phyloP scores from a whole-genome alignment of 352 stramenopile genomes.

The Stephanocyclus meneghinianus region DNA sequence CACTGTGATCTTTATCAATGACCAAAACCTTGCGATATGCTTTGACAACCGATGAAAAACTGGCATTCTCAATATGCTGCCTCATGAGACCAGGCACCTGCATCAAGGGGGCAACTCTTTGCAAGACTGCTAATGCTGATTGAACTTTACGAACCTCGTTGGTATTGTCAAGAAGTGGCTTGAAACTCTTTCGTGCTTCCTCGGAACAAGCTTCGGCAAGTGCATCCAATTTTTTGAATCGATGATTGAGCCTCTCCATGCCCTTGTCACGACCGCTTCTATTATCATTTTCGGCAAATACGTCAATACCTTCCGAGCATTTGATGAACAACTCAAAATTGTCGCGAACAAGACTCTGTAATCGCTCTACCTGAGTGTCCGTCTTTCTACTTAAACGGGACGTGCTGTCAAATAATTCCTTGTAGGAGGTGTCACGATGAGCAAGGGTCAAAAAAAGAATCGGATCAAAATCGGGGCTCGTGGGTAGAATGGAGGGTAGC shows the following conservation, averaged over 20 bases:
- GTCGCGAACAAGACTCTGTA: slow-evolving; percentile 80
- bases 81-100: slow-evolving; percentile 79
- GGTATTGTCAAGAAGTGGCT: slow-evolving; percentile 82
- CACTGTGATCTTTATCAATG: slow-evolving; percentile 76
- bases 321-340: slow-evolving; percentile 83
- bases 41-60: slow-evolving; percentile 80
- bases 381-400: slow-evolving; percentile 78
- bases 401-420: slow-evolving; percentile 72
- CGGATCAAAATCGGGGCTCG: slow-evolving; percentile 74
- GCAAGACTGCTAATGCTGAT: slow-evolving; percentile 74
- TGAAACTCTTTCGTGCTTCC: slow-evolving; percentile 82
- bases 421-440: slow-evolving; percentile 70
- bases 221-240: slow-evolving; percentile 69
- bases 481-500: slow-evolving; percentile 65
- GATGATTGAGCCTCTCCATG: slow-evolving; percentile 56
- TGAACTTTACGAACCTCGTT: slow-evolving; percentile 83
- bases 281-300: slow-evolving; percentile 61
- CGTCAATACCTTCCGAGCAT: slow-evolving; percentile 82
- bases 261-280: slow-evolving; percentile 8
- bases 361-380: slow-evolving; percentile 75
- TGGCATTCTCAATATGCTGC: slow-evolving; percentile 80
- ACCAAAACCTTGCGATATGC: slow-evolving; percentile 77
- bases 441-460: slow-evolving; percentile 82
- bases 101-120: slow-evolving; percentile 76
- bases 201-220: slow-evolving; percentile 69